Evolutionary conservation across 2,329 filamentous ascomycete species (phyloP).

Genomic region (Aspergillus ochraceoroseus): DNA sequence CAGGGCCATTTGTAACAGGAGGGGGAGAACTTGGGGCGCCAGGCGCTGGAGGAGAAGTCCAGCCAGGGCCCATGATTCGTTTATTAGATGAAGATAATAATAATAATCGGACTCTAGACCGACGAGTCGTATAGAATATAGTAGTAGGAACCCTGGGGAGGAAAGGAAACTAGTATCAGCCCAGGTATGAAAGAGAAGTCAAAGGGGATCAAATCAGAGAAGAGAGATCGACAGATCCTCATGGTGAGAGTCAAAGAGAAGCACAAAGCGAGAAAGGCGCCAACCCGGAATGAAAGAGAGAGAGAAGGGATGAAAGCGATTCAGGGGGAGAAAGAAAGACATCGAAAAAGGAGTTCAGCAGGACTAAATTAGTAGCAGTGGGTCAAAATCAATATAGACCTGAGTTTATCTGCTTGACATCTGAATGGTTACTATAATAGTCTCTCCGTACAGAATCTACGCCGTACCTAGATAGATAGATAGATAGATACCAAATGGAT

Average conservation of each 20-base stretch:
- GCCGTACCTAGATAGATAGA: too few relatives aligned
- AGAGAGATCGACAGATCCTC: too few relatives aligned
- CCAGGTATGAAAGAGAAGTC: too few relatives aligned
- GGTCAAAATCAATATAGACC: neutral
- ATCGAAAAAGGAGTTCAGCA: neutral
- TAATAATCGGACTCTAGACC: neutral
- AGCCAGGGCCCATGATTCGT: conserved; percentile 20
- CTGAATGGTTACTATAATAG: too few relatives aligned
- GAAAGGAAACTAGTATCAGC: neutral
- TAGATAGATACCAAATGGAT: too few relatives aligned
- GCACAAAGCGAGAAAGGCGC: too few relatives aligned
- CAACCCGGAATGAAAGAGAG: neutral
- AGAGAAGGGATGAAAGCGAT: neutral
- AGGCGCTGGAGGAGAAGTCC: conserved; percentile 22
- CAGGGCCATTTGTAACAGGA: conserved; percentile 13
- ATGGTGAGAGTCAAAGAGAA: too few relatives aligned
- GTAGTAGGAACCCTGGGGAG: neutral
- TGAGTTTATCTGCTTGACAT: neutral
- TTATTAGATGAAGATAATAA: conserved; percentile 7
- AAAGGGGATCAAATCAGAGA: too few relatives aligned
- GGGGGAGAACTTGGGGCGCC: conserved; percentile 13
- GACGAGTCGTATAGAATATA: neutral
- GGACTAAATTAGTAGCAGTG: neutral
- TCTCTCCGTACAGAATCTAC: too few relatives aligned
- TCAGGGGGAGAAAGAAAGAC: conserved; percentile 1